Conservation (phyloP, 1,284 basidiomycete species). For the Ustanciosporium gigantosporum region DNA sequence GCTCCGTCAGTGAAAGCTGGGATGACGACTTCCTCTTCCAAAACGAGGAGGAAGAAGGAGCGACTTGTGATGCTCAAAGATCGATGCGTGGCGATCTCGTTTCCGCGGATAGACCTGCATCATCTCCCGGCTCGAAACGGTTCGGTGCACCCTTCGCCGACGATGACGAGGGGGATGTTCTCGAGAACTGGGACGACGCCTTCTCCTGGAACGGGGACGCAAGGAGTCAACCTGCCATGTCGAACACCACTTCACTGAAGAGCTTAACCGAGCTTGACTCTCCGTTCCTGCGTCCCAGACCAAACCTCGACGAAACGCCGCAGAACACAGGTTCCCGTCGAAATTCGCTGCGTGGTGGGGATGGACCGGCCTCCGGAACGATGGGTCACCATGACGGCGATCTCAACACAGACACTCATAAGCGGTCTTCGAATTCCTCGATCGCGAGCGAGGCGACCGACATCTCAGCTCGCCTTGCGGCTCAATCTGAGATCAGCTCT, state of each 20-base stretch:
- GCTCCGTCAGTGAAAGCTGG: conserved; percentile 43
- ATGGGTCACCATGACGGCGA: too few relatives aligned
- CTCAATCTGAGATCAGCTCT: conserved; percentile 21
- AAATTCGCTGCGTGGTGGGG: too few relatives aligned
- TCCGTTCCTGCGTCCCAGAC: background rate
- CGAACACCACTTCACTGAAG: too few relatives aligned
- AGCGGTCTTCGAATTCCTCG: conserved; percentile 9
- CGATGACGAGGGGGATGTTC: conserved; percentile 23
- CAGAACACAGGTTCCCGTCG: too few relatives aligned
- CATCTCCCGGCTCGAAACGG: background rate
- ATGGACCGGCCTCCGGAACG: too few relatives aligned
- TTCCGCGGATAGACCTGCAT: too few relatives aligned
- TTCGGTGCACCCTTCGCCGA: background rate
- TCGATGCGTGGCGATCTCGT: too few relatives aligned
- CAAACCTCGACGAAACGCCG: too few relatives aligned
- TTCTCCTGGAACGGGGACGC: conserved; percentile 30
- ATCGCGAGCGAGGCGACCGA: conserved; percentile 16
- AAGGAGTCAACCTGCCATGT: too few relatives aligned
- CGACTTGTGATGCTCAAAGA: too few relatives aligned
- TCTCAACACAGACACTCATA: too few relatives aligned
- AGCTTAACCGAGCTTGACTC: too few relatives aligned
- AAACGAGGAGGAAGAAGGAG: conserved; percentile 16
- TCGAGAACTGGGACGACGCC: conserved; percentile 43
- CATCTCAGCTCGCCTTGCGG: conserved; percentile 26
- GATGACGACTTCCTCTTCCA: conserved; percentile 50